Percentiles rank a stretch among this genome's conserved stretches.
Evolutionary conservation across 73 alveolate genomes (phyloP).

Genomic region (Durusdinium trenchii): DNA sequence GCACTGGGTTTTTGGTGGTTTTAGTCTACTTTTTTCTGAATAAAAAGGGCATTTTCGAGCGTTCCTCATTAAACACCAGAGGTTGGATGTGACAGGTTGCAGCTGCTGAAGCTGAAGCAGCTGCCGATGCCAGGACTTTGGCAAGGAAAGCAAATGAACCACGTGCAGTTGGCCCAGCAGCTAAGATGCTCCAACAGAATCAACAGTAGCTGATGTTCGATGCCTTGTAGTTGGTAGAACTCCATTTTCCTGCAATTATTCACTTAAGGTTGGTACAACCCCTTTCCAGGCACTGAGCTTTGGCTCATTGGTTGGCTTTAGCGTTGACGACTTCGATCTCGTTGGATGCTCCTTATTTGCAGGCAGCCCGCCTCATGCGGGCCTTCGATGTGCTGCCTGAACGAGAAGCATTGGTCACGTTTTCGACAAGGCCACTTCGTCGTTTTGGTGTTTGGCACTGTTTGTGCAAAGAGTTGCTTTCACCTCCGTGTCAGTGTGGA

Average conservation of each 20-base stretch:
- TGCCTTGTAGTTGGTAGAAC: no score
- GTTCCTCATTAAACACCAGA: not conserved
- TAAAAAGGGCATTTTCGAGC: no score
- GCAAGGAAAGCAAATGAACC: constrained; percentile 35
- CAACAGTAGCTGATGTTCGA: no score
- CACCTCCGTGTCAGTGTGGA: not conserved
- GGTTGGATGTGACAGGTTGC: not conserved
- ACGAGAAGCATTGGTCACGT: constrained; percentile 41
- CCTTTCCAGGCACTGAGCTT: constrained; percentile 93
- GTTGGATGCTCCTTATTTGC: not conserved
- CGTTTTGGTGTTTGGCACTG: not conserved
- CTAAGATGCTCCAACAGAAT: no score
- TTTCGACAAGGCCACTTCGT: constrained; percentile 52
- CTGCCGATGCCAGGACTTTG: constrained; percentile 7
- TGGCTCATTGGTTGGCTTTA: no score
- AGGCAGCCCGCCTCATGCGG: constrained; percentile 95
- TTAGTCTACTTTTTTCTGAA: not conserved
- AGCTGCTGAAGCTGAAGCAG: constrained; percentile 66
- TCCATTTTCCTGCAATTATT: no score
- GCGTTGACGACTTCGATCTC: not conserved
- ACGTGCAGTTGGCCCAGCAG: not conserved
- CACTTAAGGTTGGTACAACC: constrained; percentile 73
- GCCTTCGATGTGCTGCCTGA: constrained; percentile 78
- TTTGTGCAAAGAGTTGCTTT: not conserved
- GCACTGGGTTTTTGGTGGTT: no score